Evolutionary conservation across 2,329 filamentous ascomycete genomes (phyloP), one percentile per base, ranked within the genome.

Genomic region (Penicillium sp.): DNA sequence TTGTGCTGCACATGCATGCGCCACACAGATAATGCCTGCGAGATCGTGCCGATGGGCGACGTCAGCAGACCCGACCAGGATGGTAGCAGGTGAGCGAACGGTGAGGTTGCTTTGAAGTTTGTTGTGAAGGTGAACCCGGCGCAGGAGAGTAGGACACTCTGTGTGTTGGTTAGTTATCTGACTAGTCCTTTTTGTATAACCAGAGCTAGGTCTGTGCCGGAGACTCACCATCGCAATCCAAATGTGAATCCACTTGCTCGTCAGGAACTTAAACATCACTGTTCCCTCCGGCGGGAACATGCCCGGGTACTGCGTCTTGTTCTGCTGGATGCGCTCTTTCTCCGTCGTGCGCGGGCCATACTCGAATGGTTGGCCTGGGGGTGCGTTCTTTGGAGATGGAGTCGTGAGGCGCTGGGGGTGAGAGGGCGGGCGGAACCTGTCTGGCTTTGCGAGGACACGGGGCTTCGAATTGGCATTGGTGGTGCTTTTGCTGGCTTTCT

Each of bases 381-480:
- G 48, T 32, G 31, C 48, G 19, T 21, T 31, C 9, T 47, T 47
- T 38, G 47, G 60, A 35, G 47, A 63, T 41, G 43, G 59, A 45
- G 34, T 60, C 48, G 79, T 77, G 5, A 78, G 75, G 29, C 88
- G 77, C 21, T 85, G 75, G 12, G 86, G 84, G 68, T 97, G 93
- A 0, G 91, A 97, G 0, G 93, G 93, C 2, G 93, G 91, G 42
- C 87, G 87, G 77, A 95, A 97, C 67, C 84, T 86, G 62, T 86
- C 79, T 22, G 91, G 91, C 70, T 96, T 88, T 61, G 87, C 87
- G 57, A 98, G 83, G 5, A 88, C 79, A 54, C 83, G 77, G 32
- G 81, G 79, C 63, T 84, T 85, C 55, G 69, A 7, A 34, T 84
- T 85, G 55, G 69, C 71, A 51, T 48, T 53, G 42, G 53, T 46